Evolutionary conservation across 306 rosid species (phyloP).

Genomic region (Prunus armeniaca): DNA sequence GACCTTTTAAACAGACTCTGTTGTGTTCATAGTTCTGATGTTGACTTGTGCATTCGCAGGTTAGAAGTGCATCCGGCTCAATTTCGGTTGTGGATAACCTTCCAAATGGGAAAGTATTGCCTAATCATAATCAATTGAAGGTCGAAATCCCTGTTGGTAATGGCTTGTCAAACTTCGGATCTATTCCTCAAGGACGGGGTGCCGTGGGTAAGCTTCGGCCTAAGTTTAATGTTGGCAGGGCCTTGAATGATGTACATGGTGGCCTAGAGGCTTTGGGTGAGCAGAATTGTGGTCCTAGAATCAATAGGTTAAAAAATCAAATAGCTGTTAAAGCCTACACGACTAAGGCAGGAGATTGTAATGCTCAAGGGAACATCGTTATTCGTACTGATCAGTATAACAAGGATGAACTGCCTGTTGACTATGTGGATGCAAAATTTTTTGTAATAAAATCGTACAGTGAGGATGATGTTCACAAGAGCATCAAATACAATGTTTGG

Average conservation of each 20-base stretch:
- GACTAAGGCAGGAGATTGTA: constrained; percentile 65
- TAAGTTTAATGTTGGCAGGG: constrained; percentile 45
- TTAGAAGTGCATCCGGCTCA: constrained; percentile 47
- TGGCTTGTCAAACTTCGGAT: constrained; percentile 58
- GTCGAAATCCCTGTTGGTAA: constrained; percentile 31
- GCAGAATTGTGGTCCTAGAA: constrained; percentile 92
- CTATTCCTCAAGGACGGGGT: constrained; percentile 52
- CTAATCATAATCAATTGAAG: constrained; percentile 52
- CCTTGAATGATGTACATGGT: constrained; percentile 41
- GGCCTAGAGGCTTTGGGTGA: constrained; percentile 64
- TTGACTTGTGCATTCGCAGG: constrained; percentile 32
- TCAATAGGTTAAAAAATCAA: constrained; percentile 56
- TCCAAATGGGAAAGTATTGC: constrained; percentile 44
- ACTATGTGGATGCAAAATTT: constrained; percentile 67
- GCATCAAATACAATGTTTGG: constrained; percentile 94
- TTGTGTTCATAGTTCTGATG: neutral
- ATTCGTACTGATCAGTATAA: constrained; percentile 73
- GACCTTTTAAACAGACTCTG: neutral
- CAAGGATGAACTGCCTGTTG: constrained; percentile 66
- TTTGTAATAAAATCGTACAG: constrained; percentile 94
- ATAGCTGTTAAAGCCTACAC: constrained; percentile 68
- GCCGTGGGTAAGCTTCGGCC: constrained; percentile 50
- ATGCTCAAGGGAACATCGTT: constrained; percentile 67
- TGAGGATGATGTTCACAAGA: constrained; percentile 98
- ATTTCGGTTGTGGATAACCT: constrained; percentile 41